These are phyloP conservation scores for Jackrogersella multiformis DNA, from an alignment of 495 filamentous ascomycete species.

Conservation along the genomic window DNA sequence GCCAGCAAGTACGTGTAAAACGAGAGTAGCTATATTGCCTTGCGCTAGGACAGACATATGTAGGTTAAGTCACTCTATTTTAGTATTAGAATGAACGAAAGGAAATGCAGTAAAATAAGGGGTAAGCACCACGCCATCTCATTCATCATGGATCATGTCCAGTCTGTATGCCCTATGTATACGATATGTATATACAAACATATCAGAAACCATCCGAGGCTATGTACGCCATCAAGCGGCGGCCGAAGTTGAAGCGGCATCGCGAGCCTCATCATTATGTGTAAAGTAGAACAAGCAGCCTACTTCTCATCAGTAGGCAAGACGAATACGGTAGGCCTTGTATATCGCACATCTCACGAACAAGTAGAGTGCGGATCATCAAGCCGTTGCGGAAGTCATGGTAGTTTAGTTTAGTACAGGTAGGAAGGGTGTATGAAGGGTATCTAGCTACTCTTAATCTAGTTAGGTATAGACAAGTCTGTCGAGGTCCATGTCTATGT, in stretches of 20 bases:
- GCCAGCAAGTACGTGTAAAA: no score
- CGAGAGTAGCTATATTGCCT: no score
- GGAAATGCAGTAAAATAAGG: no score
- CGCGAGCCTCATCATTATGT: no score
- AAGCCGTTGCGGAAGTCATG: not conserved
- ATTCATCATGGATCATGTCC: no score
- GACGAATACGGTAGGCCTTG: not conserved
- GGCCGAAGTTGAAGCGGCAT: no score
- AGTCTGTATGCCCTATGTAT: no score
- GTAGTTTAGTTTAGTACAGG: not conserved
- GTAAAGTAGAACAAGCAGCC: not conserved
- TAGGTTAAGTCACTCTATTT: no score
- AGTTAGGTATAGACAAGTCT: constrained; percentile 6
- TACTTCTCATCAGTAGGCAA: not conserved
- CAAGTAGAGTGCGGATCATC: not conserved
- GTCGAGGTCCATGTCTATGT: not conserved
- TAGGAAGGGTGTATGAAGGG: not conserved
- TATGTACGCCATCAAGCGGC: not conserved
- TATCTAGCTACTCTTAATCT: not conserved
- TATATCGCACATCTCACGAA: not conserved
- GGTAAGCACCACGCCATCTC: no score
- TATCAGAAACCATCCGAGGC: not conserved
- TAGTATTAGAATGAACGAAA: no score
- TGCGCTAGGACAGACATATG: no score
- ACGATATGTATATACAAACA: not conserved